Percentiles rank a stretch among this genome's conserved stretches.
phyloP scores from a whole-genome alignment of 495 filamentous ascomycete species.

The Aspergillus bertholletiae region DNA sequence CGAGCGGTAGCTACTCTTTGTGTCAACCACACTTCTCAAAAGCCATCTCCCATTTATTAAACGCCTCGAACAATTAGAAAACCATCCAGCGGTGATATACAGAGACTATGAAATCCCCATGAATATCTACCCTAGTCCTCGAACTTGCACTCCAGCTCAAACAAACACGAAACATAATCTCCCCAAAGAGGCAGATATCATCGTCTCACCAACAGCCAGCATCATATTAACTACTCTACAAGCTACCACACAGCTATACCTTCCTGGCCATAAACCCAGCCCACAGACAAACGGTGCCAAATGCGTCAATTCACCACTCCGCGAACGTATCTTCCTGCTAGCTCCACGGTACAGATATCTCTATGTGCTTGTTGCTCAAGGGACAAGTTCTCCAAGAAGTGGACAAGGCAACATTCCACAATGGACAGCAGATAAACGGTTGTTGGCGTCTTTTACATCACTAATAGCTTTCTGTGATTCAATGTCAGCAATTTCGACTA shows the following conservation, averaged over 20 bases:
- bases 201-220: conserved; percentile 66
- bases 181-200: conserved; percentile 66
- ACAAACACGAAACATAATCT: background rate
- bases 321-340: conserved; percentile 53
- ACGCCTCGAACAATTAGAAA: conserved; percentile 18
- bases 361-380: conserved; percentile 57
- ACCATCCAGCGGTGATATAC: conserved; percentile 22
- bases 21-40: conserved; percentile 30
- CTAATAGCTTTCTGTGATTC: conserved; percentile 18
- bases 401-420: background rate
- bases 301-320: conserved; percentile 42
- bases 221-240: conserved; percentile 70
- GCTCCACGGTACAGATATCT: conserved; percentile 64
- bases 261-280: conserved; percentile 54
- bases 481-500: conserved; percentile 17
- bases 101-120: conserved; percentile 18
- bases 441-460: conserved; percentile 5
- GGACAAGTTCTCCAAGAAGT: background rate
- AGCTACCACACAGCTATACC: conserved; percentile 64
- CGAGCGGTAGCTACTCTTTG: conserved; percentile 12
- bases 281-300: conserved; percentile 1
- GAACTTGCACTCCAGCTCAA: background rate
- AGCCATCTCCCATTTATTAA: conserved; percentile 21
- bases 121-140: background rate
- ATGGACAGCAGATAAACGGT: conserved; percentile 8